Evolutionary conservation across 2,329 filamentous ascomycete genomes (phyloP).

Genomic region (Macrophomina pseudophaseolina): DNA sequence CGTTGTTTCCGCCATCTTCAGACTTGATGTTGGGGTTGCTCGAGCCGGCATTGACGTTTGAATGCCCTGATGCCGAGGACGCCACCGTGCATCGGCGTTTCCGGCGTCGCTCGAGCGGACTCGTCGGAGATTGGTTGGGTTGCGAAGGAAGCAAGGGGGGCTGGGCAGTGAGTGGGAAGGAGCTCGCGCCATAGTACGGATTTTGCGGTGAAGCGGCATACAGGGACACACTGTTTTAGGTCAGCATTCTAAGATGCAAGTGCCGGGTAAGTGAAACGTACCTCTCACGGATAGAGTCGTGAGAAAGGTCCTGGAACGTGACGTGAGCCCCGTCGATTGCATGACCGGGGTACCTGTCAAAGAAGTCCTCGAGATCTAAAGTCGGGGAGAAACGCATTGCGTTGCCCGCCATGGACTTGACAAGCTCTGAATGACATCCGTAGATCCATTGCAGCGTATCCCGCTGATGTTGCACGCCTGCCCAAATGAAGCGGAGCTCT

Average conservation of each 20-base stretch:
- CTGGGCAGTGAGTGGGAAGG: conserved; percentile 28
- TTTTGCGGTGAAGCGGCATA: conserved; percentile 25
- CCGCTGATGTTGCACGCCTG: conserved; percentile 77
- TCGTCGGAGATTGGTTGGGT: conserved; percentile 29
- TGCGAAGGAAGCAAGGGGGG: conserved; percentile 34
- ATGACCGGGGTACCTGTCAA: conserved; percentile 77
- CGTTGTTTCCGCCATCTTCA: background rate
- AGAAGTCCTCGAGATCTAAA: conserved; percentile 87
- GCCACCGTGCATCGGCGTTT: conserved; percentile 40
- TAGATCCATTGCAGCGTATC: conserved; percentile 80
- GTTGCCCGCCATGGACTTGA: conserved; percentile 71
- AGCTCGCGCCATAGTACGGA: conserved; percentile 5
- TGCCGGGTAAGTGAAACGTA: conserved; percentile 39
- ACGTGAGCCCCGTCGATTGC: conserved; percentile 77
- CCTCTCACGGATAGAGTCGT: conserved; percentile 65
- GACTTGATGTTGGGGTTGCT: conserved; percentile 39
- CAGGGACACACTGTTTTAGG: conserved; percentile 22
- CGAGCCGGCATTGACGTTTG: conserved; percentile 34
- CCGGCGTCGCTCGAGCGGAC: conserved; percentile 29
- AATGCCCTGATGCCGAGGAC: conserved; percentile 29
- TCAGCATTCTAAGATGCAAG: conserved; percentile 14
- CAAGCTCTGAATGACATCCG: conserved; percentile 78
- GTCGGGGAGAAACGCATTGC: conserved; percentile 76
- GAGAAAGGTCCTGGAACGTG: conserved; percentile 68
- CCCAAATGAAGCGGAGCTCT: conserved; percentile 77